A percentile compares a stretch with the other conserved stretches of the same genome.
phyloP scores from a whole-genome alignment of 2,329 filamentous ascomycete genomes.

The Eutypa lata region DNA sequence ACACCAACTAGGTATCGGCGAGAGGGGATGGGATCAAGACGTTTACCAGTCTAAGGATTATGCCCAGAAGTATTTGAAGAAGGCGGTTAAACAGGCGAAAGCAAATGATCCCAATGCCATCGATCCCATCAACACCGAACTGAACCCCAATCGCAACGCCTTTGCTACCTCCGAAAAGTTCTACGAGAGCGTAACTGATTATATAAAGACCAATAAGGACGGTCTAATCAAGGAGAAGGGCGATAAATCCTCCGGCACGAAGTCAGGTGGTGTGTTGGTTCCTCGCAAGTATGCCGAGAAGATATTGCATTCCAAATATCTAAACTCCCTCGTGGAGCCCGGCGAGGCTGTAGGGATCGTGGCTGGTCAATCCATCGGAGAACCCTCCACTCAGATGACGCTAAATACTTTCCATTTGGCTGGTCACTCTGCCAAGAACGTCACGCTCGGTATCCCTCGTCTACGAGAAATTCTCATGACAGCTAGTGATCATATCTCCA shows the following conservation, averaged over 20 bases:
- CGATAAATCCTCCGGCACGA: slow-evolving; percentile 27
- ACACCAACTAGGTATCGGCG: slow-evolving; percentile 68
- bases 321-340: slow-evolving; percentile 87
- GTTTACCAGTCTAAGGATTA: slow-evolving; percentile 53
- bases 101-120: slow-evolving; percentile 53
- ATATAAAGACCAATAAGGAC: slow-evolving; percentile 73
- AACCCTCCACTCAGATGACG: slow-evolving; percentile 98
- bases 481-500: slow-evolving; percentile 83
- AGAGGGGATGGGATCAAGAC: slow-evolving; percentile 35
- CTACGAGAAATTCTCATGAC: slow-evolving; percentile 98
- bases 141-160: slow-evolving; percentile 72
- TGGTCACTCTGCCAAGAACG: slow-evolving; percentile 96
- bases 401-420: slow-evolving; percentile 99
- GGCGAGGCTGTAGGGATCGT: slow-evolving; percentile 97
- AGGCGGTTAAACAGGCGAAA: slow-evolving; percentile 69
- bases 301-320: slow-evolving; percentile 87
- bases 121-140: slow-evolving; percentile 72
- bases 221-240: slow-evolving; percentile 53
- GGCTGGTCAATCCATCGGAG: slow-evolving; percentile 92
- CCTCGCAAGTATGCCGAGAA: slow-evolving; percentile 72
- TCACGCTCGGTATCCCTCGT: slow-evolving; percentile 96
- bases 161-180: slow-evolving; percentile 91
- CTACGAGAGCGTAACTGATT: slow-evolving; percentile 67
- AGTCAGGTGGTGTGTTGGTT: slow-evolving; percentile 21
- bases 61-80: slow-evolving; percentile 77